Conservation (phyloP, 495 filamentous ascomycete genomes). For the Baudoinia panamericana region DNA sequence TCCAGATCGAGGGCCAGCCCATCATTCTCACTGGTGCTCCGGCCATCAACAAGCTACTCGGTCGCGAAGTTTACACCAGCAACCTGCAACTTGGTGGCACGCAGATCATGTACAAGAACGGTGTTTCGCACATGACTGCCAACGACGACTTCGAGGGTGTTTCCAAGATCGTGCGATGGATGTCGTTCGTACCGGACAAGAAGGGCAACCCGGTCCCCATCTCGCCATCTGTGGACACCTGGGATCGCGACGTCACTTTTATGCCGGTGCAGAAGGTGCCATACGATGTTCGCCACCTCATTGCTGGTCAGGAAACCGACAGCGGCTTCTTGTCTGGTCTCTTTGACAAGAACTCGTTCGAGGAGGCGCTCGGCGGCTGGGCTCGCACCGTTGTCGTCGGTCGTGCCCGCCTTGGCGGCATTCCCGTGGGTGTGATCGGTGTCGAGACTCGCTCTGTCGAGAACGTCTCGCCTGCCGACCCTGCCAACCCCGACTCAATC, state of each 20-base stretch:
- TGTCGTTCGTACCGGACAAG: conserved; percentile 91
- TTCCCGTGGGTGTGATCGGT: conserved; percentile 95
- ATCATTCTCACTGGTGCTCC: conserved; percentile 97
- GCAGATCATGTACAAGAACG: conserved; percentile 99
- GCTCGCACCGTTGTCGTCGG: conserved; percentile 92
- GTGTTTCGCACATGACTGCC: conserved; percentile 97
- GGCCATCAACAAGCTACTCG: conserved; percentile 95
- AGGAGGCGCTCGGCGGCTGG: conserved; percentile 94
- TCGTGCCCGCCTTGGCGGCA: conserved; percentile 91
- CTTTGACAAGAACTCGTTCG: conserved; percentile 92
- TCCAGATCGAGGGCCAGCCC: conserved; percentile 97
- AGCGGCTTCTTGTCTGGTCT: conserved; percentile 80
- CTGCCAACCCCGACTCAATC: conserved; percentile 94
- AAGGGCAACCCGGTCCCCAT: conserved; percentile 81
- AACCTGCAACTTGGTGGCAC: conserved; percentile 98
- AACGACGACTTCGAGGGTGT: conserved; percentile 96
- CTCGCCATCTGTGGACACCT: conserved; percentile 66
- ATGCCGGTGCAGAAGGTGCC: conserved; percentile 71
- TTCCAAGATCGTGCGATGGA: conserved; percentile 94
- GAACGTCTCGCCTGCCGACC: conserved; percentile 95
- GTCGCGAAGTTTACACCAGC: conserved; percentile 95
- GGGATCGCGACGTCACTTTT: conserved; percentile 86
- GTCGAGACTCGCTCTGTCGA: conserved; percentile 93
- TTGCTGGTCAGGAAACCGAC: conserved; percentile 77
- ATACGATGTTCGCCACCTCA: conserved; percentile 92